These are phyloP conservation scores for Exserohilum turcica DNA, from an alignment of 2,329 filamentous ascomycete genomes.

Conservation along the genomic window DNA sequence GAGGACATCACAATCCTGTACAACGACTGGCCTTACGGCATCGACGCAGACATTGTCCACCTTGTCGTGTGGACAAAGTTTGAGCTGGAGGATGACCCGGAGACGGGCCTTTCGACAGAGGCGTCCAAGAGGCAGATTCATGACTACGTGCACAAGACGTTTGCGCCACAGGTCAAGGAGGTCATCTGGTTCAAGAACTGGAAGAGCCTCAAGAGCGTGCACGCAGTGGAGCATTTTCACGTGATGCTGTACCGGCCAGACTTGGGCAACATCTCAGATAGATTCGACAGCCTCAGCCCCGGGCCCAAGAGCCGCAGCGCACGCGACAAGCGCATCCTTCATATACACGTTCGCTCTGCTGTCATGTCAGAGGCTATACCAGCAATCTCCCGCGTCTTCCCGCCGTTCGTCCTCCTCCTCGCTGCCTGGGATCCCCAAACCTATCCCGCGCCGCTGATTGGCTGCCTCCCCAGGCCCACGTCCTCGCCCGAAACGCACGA, in stretches of 20 bases:
- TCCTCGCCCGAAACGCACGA: conserved; percentile 23
- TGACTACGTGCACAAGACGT: conserved; percentile 70
- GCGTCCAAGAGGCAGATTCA: conserved; percentile 69
- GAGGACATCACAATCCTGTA: conserved; percentile 74
- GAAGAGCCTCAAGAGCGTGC: conserved; percentile 80
- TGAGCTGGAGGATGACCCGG: conserved; percentile 70
- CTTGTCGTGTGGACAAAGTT: conserved; percentile 95
- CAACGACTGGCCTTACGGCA: conserved; percentile 95
- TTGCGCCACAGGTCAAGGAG: conserved; percentile 61
- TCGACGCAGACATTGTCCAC: conserved; percentile 78
- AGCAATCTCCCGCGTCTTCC: conserved; percentile 24
- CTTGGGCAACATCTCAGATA: background rate
- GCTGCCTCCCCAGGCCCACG: conserved; percentile 9
- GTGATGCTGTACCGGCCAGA: conserved; percentile 84
- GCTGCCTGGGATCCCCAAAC: conserved; percentile 17
- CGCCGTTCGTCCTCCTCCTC: conserved; percentile 21
- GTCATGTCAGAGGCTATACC: conserved; percentile 5
- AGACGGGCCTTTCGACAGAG: conserved; percentile 69
- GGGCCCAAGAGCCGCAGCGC: conserved; percentile 7
- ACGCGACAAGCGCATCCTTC: conserved; percentile 1
- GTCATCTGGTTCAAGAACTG: conserved; percentile 90
- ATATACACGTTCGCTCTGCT: background rate
- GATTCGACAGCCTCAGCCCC: background rate
- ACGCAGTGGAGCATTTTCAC: conserved; percentile 91
- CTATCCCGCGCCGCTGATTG: conserved; percentile 17